These are phyloP conservation scores for Aspergillus bombycis DNA, from an alignment of 2,329 filamentous ascomycete species.

Conservation along the genomic window DNA sequence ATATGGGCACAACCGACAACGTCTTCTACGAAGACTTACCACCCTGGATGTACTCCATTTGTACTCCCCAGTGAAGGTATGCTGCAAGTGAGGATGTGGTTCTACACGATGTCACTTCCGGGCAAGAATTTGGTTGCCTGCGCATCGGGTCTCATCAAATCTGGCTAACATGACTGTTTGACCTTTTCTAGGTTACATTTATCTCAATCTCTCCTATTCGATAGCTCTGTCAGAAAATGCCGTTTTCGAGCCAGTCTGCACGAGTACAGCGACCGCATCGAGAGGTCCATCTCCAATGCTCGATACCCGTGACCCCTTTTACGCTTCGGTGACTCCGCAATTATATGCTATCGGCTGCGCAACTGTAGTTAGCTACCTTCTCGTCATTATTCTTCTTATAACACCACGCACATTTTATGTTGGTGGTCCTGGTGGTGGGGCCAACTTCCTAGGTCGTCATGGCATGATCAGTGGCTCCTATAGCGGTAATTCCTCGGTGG, in stretches of 20 bases:
- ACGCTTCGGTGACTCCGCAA: slow-evolving; percentile 89
- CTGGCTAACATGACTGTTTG: slow-evolving; percentile 12
- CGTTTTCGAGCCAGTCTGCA: slow-evolving; percentile 55
- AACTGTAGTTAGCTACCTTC: slow-evolving; percentile 86
- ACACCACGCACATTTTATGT: slow-evolving; percentile 93
- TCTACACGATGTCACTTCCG: not conserved
- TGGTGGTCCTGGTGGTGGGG: slow-evolving; percentile 66
- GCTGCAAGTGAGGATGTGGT: slow-evolving; percentile 15
- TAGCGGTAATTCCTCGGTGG: slow-evolving; percentile 64
- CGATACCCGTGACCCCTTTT: slow-evolving; percentile 83
- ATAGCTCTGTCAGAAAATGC: slow-evolving; percentile 53
- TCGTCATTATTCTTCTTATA: slow-evolving; percentile 91
- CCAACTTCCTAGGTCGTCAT: slow-evolving; percentile 76
- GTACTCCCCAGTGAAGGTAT: slow-evolving; percentile 62
- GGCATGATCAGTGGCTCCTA: slow-evolving; percentile 84
- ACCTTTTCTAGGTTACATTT: slow-evolving; percentile 39
- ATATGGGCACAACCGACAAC: slow-evolving; percentile 45
- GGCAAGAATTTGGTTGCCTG: not conserved
- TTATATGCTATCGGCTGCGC: slow-evolving; percentile 90
- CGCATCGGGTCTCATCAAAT: not conserved
- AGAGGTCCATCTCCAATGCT: slow-evolving; percentile 55
- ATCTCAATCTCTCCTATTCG: slow-evolving; percentile 45
- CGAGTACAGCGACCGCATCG: slow-evolving; percentile 37
- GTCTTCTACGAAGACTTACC: slow-evolving; percentile 39
- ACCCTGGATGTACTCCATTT: slow-evolving; percentile 63